Conservation (phyloP, 176 grass and related monocot species). For the Secale cereale region DNA sequence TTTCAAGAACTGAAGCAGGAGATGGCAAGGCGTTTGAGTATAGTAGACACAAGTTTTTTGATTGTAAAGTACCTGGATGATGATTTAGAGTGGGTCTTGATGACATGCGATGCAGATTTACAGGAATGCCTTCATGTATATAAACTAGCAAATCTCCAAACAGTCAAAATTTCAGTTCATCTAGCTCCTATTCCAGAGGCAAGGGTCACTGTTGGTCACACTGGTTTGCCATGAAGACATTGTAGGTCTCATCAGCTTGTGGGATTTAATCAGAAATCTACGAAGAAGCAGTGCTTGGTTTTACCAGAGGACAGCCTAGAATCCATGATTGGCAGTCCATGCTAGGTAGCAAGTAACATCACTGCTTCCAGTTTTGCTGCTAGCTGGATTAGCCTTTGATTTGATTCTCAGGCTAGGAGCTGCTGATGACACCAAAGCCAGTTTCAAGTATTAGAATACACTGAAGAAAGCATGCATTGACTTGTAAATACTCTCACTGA, state of each 20-base stretch:
- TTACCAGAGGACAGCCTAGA: conserved; percentile 8
- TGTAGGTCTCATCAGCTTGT: conserved; percentile 12
- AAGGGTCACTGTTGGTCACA: conserved; percentile 24
- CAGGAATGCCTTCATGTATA: conserved; percentile 86
- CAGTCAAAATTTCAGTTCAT: conserved; percentile 83
- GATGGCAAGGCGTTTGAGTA: conserved; percentile 66
- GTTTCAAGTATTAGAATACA: conserved; percentile 27
- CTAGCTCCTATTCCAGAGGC: conserved; percentile 31
- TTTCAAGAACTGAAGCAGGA: conserved; percentile 79
- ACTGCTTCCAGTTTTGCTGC: conserved; percentile 14
- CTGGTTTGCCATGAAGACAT: conserved; percentile 38
- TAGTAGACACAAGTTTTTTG: conserved; percentile 46
- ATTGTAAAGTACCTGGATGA: conserved; percentile 91
- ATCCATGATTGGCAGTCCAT: conserved; percentile 1
- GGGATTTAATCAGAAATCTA: conserved; percentile 21
- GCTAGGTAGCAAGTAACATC: conserved; percentile 18
- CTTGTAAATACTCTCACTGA: conserved; percentile 33
- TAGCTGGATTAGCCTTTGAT: conserved; percentile 35
- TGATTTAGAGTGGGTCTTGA: conserved; percentile 90
- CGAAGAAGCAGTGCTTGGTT: conserved; percentile 2
- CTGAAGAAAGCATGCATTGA: conserved; percentile 28
- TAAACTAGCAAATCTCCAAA: conserved; percentile 59
- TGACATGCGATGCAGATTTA: conserved; percentile 95
- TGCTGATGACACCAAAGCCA: conserved; percentile 32
- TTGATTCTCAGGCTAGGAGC: conserved; percentile 27